Evolutionary conservation across 805 yeast genomes (phyloP).

Genomic region (Wickerhamiella musiphila): DNA sequence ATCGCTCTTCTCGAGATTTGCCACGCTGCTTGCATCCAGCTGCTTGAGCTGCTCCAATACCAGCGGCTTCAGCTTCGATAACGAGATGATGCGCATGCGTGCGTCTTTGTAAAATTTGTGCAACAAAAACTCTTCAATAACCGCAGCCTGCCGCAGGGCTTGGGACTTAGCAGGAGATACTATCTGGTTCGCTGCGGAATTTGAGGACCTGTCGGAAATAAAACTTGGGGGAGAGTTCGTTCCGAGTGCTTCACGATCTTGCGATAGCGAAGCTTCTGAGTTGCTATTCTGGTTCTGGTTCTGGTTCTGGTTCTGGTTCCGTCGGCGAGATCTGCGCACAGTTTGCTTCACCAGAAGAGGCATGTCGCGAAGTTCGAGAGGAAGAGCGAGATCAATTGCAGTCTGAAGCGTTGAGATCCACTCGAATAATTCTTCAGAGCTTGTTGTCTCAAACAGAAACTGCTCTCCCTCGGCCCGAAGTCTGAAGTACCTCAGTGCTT

Average conservation of each 20-base stretch:
- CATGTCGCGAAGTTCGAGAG: conserved; percentile 48
- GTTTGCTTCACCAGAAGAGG: conserved; percentile 36
- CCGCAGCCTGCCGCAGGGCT: no score
- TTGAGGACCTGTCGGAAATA: not conserved
- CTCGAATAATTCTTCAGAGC: conserved; percentile 47
- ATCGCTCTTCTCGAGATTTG: not conserved
- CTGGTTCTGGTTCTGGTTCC: conserved; percentile 43
- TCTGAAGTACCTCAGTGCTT: conserved; percentile 29
- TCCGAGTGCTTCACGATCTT: not conserved
- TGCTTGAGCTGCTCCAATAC: not conserved
- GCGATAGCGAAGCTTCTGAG: not conserved
- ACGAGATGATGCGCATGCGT: not conserved
- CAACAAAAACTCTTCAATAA: no score
- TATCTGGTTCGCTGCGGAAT: not conserved
- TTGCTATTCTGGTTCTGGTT: not conserved
- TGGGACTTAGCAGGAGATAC: not conserved
- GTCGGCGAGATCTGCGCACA: conserved; percentile 29
- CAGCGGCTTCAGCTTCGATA: not conserved
- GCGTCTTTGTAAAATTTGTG: not conserved
- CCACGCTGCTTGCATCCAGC: not conserved
- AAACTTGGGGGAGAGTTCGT: not conserved
- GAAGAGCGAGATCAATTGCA: conserved; percentile 69
- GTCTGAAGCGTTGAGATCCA: conserved; percentile 62
- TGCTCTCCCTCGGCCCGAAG: conserved; percentile 75
- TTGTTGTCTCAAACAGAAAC: conserved; percentile 45